Evolutionary conservation across 2,329 filamentous ascomycete species (phyloP).

Genomic region (Cladophialophora yegresii): DNA sequence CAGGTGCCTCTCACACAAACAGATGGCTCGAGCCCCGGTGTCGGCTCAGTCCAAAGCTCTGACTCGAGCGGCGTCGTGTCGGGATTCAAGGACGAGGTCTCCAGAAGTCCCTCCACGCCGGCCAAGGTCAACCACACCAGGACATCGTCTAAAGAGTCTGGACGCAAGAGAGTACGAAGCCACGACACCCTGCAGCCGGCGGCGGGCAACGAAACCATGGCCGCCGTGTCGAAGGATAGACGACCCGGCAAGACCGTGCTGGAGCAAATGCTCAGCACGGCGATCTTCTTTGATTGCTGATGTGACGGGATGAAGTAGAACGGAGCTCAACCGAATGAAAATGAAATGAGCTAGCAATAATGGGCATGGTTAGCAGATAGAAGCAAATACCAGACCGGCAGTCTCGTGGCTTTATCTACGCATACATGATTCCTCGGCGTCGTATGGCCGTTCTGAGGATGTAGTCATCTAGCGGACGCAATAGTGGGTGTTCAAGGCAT

Average conservation of each 20-base stretch:
- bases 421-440: neutral
- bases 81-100: neutral
- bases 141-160: conserved; percentile 2
- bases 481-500: neutral
- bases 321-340: neutral
- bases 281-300: conserved; percentile 32
- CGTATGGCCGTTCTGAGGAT: neutral
- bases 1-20: conserved; percentile 21
- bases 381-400: neutral
- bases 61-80: conserved; percentile 21
- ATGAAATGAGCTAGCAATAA: neutral
- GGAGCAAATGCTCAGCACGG: conserved; percentile 27
- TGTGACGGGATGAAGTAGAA: neutral
- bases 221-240: neutral
- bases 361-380: neutral
- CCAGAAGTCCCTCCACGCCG: neutral
- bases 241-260: conserved; percentile 20
- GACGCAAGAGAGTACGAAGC: conserved; percentile 8
- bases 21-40: conserved; percentile 21
- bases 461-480: neutral
- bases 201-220: neutral
- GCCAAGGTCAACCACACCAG: conserved; percentile 1
- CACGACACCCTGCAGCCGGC: neutral
- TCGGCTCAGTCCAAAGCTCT: conserved; percentile 18
- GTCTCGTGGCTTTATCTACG: neutral